Evolutionary conservation across 306 rosid genomes (phyloP), one percentile per base, ranked within the genome.

Genomic region (Oxytropis ochrocephala): DNA sequence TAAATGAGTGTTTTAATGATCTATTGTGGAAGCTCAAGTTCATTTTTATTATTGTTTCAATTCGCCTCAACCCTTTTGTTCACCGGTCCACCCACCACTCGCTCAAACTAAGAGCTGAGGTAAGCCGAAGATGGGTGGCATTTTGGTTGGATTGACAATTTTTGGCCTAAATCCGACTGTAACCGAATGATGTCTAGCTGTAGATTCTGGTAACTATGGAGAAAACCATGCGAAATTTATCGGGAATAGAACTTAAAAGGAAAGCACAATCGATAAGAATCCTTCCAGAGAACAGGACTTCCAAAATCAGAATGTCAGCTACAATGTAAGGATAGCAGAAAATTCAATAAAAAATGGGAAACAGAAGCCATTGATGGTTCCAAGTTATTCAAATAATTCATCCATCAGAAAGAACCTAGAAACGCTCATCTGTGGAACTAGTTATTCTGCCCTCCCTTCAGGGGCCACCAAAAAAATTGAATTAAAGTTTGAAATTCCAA

Each of bases 381-480:
- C 61, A 44, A 49, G 73, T 66, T 59, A 72, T 47, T 74, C 52
- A 70, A 75, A 77, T 43, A 79, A 77, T 72, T 74, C 72, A 85
- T 88, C 89, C 91, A 81, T 78, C 74, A 56, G 53, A 70, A 70
- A 67, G 68, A 67, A 75, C 56, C 81, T 24, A 57, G 65, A 61
- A 72, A 80, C 63, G 71, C 72, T 65, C 79, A 61, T 81, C 83
- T 75, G 85, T 79, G 88, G 89, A 85, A 67, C 86, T 84, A 72
- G 80, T 94, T 94, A 87, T 91, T 89, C 63, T 58, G 75, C 67
- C 86, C 88, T 72, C 84, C 57, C 68, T 75, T 72, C 70, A 48
- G 67, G 89, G 83, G 85, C 92, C 82, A 78, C 80, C 85, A 69
- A 70, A 91, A 87, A 85, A 81, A 84, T 78, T 78, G 83, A 81